Percentiles rank a stretch among this genome's conserved stretches.
phyloP scores from a whole-genome alignment of 1,284 basidiomycete species.

The Heterobasidion irregulare region DNA sequence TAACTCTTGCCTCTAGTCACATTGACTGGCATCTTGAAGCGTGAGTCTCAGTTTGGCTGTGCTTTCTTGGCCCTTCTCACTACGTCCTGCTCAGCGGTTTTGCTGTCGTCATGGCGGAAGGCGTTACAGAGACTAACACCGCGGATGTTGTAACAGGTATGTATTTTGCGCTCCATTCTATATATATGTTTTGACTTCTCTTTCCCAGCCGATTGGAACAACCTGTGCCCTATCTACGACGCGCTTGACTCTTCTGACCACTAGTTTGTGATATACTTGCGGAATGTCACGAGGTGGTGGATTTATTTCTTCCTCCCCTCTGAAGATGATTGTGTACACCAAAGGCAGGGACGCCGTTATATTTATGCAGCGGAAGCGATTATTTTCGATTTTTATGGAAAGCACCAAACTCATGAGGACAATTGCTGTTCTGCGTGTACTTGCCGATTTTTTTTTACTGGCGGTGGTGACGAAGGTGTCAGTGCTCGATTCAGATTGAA shows the following conservation, averaged over 20 bases:
- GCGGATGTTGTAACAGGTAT: neutral
- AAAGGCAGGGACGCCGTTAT: too few relatives aligned
- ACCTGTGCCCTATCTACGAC: neutral
- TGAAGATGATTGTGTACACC: too few relatives aligned
- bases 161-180: neutral
- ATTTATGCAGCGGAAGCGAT: too few relatives aligned
- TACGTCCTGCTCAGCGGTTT: constrained; percentile 14
- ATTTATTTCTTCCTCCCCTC: too few relatives aligned
- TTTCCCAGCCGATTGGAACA: neutral
- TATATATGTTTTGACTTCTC: neutral
- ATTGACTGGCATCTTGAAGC: constrained; percentile 17
- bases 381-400: too few relatives aligned
- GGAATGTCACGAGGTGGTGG: too few relatives aligned
- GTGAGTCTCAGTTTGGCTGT: constrained; percentile 14
- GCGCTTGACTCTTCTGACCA: neutral
- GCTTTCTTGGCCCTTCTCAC: neutral
- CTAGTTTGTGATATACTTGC: neutral
- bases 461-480: too few relatives aligned
- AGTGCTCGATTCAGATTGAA: too few relatives aligned
- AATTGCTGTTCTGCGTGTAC: too few relatives aligned
- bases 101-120: constrained; percentile 23
- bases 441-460: too few relatives aligned
- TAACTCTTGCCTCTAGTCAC: neutral
- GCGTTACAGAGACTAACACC: constrained; percentile 4
- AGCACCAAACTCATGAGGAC: too few relatives aligned